A percentile compares a stretch with the other conserved stretches of the same genome.
phyloP scores from a whole-genome alignment of 2,329 filamentous ascomycete species.

The Fusarium irregulare region DNA sequence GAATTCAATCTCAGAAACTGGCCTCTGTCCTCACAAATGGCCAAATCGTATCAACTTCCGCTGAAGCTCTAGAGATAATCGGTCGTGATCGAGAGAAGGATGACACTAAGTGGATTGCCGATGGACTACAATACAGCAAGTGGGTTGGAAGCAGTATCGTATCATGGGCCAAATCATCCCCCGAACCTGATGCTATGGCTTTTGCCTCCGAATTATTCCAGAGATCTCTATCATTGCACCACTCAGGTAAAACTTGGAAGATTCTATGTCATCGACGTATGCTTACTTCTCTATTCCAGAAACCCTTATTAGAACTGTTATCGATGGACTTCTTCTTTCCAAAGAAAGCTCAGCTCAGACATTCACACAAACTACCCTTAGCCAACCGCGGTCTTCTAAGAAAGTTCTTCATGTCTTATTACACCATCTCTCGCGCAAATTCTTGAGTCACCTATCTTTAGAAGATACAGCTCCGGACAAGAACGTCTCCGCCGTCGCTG shows the following conservation, averaged over 20 bases:
- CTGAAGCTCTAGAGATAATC: conserved; percentile 66
- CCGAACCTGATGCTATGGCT: conserved; percentile 53
- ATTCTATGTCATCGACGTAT: not conserved
- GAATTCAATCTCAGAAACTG: conserved; percentile 52
- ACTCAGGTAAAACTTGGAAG: conserved; percentile 65
- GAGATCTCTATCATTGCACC: conserved; percentile 76
- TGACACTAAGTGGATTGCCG: conserved; percentile 68
- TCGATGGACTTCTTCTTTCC: conserved; percentile 55
- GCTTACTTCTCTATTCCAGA: conserved; percentile 49
- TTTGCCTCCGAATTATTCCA: conserved; percentile 62
- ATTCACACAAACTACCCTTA: conserved; percentile 50
- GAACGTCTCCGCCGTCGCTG: conserved; percentile 67
- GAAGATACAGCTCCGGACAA: conserved; percentile 49
- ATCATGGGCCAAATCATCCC: conserved; percentile 53
- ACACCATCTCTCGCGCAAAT: conserved; percentile 58
- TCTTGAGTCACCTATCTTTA: conserved; percentile 53
- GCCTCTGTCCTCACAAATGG: conserved; percentile 61
- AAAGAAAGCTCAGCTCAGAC: conserved; percentile 28
- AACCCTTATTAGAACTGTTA: conserved; percentile 51
- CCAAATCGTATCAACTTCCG: conserved; percentile 61
- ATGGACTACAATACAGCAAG: conserved; percentile 71
- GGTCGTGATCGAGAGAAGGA: conserved; percentile 49
- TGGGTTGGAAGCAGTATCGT: conserved; percentile 79
- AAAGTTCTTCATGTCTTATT: conserved; percentile 47
- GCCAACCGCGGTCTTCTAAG: conserved; percentile 43